Evolutionary conservation across 1,139 yeast genomes (phyloP), one percentile per base, ranked within the genome.

Genomic region (Diutina pseudorugosa): DNA sequence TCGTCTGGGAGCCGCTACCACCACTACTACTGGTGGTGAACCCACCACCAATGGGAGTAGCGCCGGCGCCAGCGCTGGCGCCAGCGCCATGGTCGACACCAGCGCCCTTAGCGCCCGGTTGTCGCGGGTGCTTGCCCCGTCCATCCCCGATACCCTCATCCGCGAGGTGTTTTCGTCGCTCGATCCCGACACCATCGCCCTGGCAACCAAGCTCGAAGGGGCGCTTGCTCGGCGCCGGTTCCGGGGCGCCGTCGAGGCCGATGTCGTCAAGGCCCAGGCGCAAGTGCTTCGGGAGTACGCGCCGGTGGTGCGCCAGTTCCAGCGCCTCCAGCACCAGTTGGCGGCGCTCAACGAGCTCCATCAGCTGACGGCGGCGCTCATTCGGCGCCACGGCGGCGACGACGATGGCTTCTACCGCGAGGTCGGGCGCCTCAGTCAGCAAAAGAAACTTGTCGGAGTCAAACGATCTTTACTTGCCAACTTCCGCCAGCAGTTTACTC

Each of bases 241-340:
- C 54, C 73, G 89, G 53, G 81, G 89, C 49, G 80, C 78, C 52
- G 72, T 89, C 16, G 96, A 89, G 60, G 73, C 73, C n/a, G 90
- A 86, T 54, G 70, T 88, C 47, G 70, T 89, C 54, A 79, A 76
- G 57, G 79, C 79, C 53, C 88, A 87, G 59, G 69, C 79, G 4
- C 61, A 66, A 16, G 72, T 81, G 0, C 69, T 90, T 53, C 80
- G 78, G 58, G 86, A 81, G 53, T 87, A 82, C 59, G 77, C 73
- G 53, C 82, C 85, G 2, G 70, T 80, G 11, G 75, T 82, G 14
- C 70, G 68, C 51, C 73, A 71, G 47, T 68, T 84, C 40, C 70
- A 69, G 51, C 61, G 70, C 1, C 68, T 84, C 14, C 72, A 71
- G 36, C 64, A 62, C 3, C 69, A 66, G 49, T 57, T 79, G 14